Evolutionary conservation across 768 basidiomycete genomes (phyloP).

Genomic region (Lactifluus subvellereus): DNA sequence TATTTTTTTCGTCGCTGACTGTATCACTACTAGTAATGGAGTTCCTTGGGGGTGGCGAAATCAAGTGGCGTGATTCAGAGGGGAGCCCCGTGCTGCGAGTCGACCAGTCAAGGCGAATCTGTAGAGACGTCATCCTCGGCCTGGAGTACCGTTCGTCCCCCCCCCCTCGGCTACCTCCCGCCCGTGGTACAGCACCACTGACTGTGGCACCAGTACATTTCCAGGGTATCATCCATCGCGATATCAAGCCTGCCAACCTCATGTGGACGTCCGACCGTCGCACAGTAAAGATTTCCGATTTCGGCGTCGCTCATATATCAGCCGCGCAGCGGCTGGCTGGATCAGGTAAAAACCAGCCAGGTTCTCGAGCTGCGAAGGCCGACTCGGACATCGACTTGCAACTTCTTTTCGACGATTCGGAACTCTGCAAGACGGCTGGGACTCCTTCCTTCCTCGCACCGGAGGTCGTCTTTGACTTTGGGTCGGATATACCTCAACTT

Average conservation of each 20-base stretch:
- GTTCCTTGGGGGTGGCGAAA: conserved; percentile 91
- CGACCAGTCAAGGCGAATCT: conserved; percentile 77
- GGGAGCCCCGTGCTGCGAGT: conserved; percentile 73
- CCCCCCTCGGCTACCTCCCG: conserved; percentile 12
- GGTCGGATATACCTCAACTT: conserved; percentile 24
- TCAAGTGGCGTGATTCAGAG: conserved; percentile 73
- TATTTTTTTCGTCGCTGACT: conserved; percentile 2
- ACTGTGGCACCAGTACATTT: conserved; percentile 66
- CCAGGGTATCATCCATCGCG: conserved; percentile 98
- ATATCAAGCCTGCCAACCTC: conserved; percentile 98
- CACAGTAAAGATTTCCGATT: conserved; percentile 95
- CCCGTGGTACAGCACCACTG: neutral
- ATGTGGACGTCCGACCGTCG: conserved; percentile 83
- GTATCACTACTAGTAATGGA: conserved; percentile 70
- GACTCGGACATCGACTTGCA: conserved; percentile 42
- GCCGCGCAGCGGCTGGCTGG: conserved; percentile 77
- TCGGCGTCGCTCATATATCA: conserved; percentile 95
- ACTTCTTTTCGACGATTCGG: conserved; percentile 78
- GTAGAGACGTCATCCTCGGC: conserved; percentile 90
- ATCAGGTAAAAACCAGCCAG: conserved; percentile 36
- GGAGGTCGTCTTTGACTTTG: conserved; percentile 74
- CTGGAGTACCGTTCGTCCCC: conserved; percentile 82
- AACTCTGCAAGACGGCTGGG: conserved; percentile 86
- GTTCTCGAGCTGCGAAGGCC: neutral
- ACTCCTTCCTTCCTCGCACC: conserved; percentile 96